Evolutionary conservation across 345 rosid species (phyloP).

Genomic region (Salix viminalis): DNA sequence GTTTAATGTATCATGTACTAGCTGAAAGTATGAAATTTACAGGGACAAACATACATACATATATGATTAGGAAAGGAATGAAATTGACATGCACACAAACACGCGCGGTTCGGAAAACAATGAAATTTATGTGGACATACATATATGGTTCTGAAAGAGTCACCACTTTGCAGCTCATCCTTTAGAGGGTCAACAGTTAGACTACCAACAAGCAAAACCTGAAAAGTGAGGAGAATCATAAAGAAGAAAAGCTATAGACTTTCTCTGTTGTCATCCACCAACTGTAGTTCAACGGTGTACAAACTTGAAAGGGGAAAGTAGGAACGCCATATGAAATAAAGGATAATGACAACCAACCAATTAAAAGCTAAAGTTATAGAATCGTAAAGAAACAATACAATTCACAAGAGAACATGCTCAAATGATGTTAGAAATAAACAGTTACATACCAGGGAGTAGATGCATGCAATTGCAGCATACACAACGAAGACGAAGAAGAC

Average conservation of each 20-base stretch:
- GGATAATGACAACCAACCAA: not conserved
- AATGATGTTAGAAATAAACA: not conserved
- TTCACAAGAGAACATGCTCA: not conserved
- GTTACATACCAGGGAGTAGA: slow-evolving; percentile 73
- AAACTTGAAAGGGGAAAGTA: not conserved
- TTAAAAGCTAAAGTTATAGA: not conserved
- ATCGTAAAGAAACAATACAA: not conserved
- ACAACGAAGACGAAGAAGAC: slow-evolving; percentile 77
- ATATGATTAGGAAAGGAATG: slow-evolving; percentile 19
- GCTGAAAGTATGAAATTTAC: not conserved
- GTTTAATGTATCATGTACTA: not conserved
- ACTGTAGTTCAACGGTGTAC: not conserved
- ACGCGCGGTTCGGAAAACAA: too few species aligned
- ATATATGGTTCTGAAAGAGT: slow-evolving; percentile 62
- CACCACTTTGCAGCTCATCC: slow-evolving; percentile 56
- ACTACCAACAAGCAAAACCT: slow-evolving; percentile 88
- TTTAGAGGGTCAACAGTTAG: slow-evolving; percentile 57
- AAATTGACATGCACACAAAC: slow-evolving; percentile 32
- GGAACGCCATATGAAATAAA: not conserved
- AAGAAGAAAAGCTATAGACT: not conserved
- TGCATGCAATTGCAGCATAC: slow-evolving; percentile 63
- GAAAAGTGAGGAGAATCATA: slow-evolving; percentile 11
- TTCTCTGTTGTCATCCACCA: not conserved
- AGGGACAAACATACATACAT: slow-evolving; percentile 26
- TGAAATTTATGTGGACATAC: slow-evolving; percentile 19